A percentile compares a stretch with the other conserved stretches of the same genome.
These are phyloP conservation scores for Boletus semigastroideus DNA, from an alignment of 1,284 basidiomycete species.

Conservation along the genomic window DNA sequence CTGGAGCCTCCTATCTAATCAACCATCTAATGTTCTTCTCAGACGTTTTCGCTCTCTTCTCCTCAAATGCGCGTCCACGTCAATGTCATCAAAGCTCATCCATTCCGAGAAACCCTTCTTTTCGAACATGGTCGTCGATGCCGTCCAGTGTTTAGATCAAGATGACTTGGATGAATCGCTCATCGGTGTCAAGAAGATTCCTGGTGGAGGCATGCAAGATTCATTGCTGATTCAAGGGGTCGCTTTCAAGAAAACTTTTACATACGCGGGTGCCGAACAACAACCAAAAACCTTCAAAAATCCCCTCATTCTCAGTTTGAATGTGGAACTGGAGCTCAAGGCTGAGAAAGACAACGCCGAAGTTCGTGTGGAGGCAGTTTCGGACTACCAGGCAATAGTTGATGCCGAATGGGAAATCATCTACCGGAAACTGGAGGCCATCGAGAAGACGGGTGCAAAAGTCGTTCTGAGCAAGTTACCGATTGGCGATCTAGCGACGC, in stretches of 20 bases:
- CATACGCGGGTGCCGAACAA: conserved; percentile 98
- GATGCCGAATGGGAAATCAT: conserved; percentile 99
- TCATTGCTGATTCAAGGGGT: conserved; percentile 88
- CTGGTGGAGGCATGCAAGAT: conserved; percentile 99
- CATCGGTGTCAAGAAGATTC: conserved; percentile 98
- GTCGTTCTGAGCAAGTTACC: conserved; percentile 98
- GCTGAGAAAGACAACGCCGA: conserved; percentile 99
- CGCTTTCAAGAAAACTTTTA: conserved; percentile 99
- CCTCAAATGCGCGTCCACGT: conserved; percentile 95
- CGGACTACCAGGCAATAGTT: conserved; percentile 98
- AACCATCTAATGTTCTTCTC: conserved; percentile 17
- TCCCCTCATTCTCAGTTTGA: conserved; percentile 91
- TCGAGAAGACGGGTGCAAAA: conserved; percentile 95
- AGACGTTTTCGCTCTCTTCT: conserved; percentile 93
- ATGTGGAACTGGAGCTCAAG: conserved; percentile 98
- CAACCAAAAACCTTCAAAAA: conserved; percentile 93
- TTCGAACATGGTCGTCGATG: conserved; percentile 98
- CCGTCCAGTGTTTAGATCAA: conserved; percentile 91
- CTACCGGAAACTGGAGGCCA: conserved; percentile 95
- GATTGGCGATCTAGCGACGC: conserved; percentile 97
- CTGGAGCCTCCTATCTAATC: conserved; percentile 3
- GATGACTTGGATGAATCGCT: conserved; percentile 93
- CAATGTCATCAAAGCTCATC: conserved; percentile 99
- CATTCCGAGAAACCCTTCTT: conserved; percentile 99
- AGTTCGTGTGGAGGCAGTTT: conserved; percentile 93